Evolutionary conservation across 768 basidiomycete species (phyloP).

Genomic region (Bullera alba): DNA sequence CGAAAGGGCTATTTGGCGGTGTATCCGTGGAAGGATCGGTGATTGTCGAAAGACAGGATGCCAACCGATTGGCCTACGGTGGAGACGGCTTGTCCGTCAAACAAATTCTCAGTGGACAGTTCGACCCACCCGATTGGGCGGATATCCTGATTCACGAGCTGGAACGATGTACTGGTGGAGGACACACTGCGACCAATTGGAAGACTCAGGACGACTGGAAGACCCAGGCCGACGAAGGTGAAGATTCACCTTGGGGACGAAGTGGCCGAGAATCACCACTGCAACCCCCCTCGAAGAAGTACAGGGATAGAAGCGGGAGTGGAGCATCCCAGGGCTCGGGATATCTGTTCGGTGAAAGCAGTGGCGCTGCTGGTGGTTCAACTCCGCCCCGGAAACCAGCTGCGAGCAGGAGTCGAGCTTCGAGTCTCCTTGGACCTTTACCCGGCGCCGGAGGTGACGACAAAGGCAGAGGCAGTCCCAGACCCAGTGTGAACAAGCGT

Average conservation of each 20-base stretch:
- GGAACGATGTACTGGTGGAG: conserved; percentile 56
- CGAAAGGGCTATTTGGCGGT: conserved; percentile 87
- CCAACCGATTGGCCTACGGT: conserved; percentile 73
- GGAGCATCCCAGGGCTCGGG: too few relatives aligned
- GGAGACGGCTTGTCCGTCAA: conserved; percentile 60
- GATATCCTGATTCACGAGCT: conserved; percentile 65
- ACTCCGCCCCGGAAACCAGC: conserved; percentile 4
- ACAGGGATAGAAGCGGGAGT: not conserved
- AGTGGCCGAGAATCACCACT: too few relatives aligned
- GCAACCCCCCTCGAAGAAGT: too few relatives aligned
- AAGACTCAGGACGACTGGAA: too few relatives aligned
- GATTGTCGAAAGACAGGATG: conserved; percentile 89
- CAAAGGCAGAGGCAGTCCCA: not conserved
- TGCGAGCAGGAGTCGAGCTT: conserved; percentile 16
- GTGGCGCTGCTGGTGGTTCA: conserved; percentile 23
- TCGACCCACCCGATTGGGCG: conserved; percentile 75
- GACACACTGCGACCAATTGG: not conserved
- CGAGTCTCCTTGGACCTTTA: conserved; percentile 16
- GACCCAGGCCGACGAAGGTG: too few relatives aligned
- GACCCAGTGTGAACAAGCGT: conserved; percentile 13
- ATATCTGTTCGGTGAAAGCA: conserved; percentile 40
- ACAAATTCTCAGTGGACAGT: conserved; percentile 68
- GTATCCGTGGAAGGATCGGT: conserved; percentile 72
- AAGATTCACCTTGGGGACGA: too few relatives aligned
- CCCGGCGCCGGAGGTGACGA: not conserved